A percentile compares a stretch with the other conserved stretches of the same genome.
phyloP scores from a whole-genome alignment of 371 early-diverging fungal species.

The Mortierella sp. region DNA sequence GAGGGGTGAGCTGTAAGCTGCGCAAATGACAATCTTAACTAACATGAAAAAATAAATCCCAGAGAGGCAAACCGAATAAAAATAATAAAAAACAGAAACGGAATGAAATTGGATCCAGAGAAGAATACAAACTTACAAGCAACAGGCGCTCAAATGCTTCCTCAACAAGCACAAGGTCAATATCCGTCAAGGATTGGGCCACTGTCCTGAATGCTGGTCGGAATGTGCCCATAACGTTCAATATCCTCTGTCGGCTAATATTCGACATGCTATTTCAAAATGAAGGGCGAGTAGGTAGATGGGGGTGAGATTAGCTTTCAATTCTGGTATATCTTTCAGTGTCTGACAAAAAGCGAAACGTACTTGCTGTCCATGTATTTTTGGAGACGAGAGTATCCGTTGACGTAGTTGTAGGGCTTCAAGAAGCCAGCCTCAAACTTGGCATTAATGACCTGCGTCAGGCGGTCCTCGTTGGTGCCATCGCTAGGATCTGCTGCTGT shows the following conservation, averaged over 20 bases:
- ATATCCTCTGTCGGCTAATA: constrained; percentile 79
- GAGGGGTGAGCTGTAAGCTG: too few relatives aligned
- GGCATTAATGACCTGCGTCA: constrained; percentile 92
- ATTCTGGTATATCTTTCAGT: neutral
- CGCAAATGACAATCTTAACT: too few relatives aligned
- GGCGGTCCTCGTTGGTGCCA: constrained; percentile 83
- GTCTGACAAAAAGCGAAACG: constrained; percentile 14
- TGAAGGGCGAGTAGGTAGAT: neutral
- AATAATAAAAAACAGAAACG: neutral
- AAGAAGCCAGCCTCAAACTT: constrained; percentile 95
- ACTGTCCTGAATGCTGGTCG: constrained; percentile 88
- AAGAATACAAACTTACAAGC: constrained; percentile 64
- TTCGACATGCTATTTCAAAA: constrained; percentile 74
- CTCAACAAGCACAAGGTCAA: constrained; percentile 93
- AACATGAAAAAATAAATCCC: too few relatives aligned
- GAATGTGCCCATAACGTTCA: constrained; percentile 89
- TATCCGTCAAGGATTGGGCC: constrained; percentile 91
- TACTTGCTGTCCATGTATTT: constrained; percentile 91
- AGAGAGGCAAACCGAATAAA: too few relatives aligned
- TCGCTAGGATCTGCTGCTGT: constrained; percentile 92
- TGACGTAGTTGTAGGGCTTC: constrained; percentile 95
- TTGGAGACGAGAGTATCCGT: constrained; percentile 88
- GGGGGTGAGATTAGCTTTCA: neutral
- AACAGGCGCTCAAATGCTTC: constrained; percentile 93
- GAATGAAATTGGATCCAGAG: neutral